phyloP scores from a whole-genome alignment of 192 early-diverging fungal species.

The Ambispora gerdemannii region DNA sequence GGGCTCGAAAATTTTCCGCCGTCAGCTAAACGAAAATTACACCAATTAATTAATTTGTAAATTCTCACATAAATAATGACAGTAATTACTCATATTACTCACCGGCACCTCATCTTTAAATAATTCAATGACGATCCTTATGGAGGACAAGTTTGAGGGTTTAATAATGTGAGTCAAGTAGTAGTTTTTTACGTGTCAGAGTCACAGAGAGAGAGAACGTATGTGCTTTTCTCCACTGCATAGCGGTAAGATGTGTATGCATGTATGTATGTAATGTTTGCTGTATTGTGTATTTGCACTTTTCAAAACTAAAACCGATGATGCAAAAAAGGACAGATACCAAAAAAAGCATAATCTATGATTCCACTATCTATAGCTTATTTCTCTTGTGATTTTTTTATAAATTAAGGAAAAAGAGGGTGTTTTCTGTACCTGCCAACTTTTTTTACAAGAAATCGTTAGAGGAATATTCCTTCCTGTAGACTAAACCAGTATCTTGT shows the following conservation, averaged over 20 bases:
- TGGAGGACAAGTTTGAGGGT: not conserved
- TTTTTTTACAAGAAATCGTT: not conserved
- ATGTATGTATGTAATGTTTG: no score
- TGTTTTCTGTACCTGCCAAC: not conserved
- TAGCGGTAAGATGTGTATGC: no score
- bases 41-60: not conserved
- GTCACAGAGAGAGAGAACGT: no score
- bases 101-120: conserved; percentile 41
- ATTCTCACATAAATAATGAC: not conserved
- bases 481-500: conserved; percentile 1
- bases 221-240: no score
- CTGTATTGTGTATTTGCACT: no score
- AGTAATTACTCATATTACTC: not conserved
- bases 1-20: conserved; percentile 76
- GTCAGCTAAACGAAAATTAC: conserved; percentile 39
- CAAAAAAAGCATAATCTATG: no score
- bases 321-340: no score
- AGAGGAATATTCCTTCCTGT: not conserved
- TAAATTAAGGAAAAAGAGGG: no score
- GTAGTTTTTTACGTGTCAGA: no score
- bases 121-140: conserved; percentile 40
- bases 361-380: no score
- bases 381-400: no score
- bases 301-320: no score
- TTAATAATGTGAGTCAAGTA: not conserved